These are phyloP conservation scores for Mycena indigotica DNA, from an alignment of 768 basidiomycete species.

Conservation along the genomic window DNA sequence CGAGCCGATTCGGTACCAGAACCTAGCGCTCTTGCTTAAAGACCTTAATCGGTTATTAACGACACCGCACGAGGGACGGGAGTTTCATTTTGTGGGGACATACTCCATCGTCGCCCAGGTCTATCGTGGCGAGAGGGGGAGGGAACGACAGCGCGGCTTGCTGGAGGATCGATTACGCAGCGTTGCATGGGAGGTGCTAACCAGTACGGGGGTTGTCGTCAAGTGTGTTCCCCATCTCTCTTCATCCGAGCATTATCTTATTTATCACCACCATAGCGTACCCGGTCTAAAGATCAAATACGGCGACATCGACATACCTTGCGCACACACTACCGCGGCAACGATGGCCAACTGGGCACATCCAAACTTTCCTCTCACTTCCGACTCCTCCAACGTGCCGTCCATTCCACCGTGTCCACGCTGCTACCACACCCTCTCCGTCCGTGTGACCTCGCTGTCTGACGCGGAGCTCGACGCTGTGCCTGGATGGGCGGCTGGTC, in stretches of 20 bases:
- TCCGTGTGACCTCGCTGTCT: neutral
- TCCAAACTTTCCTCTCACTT: neutral
- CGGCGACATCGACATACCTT: too few species aligned
- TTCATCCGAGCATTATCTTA: too few species aligned
- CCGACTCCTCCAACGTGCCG: too few species aligned
- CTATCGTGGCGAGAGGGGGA: neutral
- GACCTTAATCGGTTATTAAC: neutral
- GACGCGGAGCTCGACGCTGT: neutral
- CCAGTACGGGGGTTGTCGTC: neutral
- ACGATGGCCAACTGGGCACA: neutral
- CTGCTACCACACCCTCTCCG: neutral
- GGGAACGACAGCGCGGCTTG: neutral
- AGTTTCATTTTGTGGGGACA: conserved; percentile 2
- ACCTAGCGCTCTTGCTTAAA: neutral
- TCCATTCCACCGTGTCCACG: neutral
- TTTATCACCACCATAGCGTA: too few species aligned
- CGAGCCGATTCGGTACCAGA: neutral
- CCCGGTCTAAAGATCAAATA: neutral
- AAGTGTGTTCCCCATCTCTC: neutral
- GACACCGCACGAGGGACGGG: neutral
- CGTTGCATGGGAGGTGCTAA: neutral
- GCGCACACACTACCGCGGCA: neutral
- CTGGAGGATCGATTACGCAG: neutral
- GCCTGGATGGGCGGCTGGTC: neutral
- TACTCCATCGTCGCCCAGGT: neutral